A percentile compares a stretch with the other conserved stretches of the same genome.
Evolutionary conservation across 768 basidiomycete genomes (phyloP).

Genomic region (Rhodocollybia butyracea): DNA sequence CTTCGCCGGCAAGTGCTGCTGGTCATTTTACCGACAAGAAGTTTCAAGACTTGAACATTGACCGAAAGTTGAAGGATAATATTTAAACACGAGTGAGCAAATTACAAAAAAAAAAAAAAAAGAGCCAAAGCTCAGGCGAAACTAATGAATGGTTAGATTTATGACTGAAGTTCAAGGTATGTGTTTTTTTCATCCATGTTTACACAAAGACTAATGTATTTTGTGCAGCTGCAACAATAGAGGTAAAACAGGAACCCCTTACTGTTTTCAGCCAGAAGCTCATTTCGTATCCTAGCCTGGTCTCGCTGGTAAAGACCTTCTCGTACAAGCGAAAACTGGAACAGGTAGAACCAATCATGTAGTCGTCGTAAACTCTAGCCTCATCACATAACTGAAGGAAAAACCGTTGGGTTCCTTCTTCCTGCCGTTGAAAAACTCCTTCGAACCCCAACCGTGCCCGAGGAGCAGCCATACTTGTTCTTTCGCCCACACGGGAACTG

Average conservation of each 20-base stretch:
- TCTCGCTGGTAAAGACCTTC: constrained; percentile 39
- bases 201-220: background rate
- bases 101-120: too few relatives aligned
- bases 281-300: constrained; percentile 28
- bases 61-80: constrained; percentile 34
- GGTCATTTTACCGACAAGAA: constrained; percentile 25
- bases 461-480: constrained; percentile 55
- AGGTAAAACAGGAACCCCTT: constrained; percentile 18
- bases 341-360: too few relatives aligned
- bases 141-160: constrained; percentile 24
- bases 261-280: background rate
- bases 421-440: constrained; percentile 68
- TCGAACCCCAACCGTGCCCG: constrained; percentile 28
- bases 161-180: constrained; percentile 47
- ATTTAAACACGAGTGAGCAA: constrained; percentile 41
- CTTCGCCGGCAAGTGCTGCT: constrained; percentile 15
- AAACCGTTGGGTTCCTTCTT: constrained; percentile 75
- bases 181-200: constrained; percentile 2
- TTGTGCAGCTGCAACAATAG: constrained; percentile 36
- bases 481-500: constrained; percentile 74
- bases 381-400: constrained; percentile 31
- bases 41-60: constrained; percentile 32
- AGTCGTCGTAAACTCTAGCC: too few relatives aligned
- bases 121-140: too few relatives aligned
- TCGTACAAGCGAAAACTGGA: constrained; percentile 56